Base-by-base conservation (phyloP, 768 basidiomycete genomes). In the Suillus plorans region DNA sequence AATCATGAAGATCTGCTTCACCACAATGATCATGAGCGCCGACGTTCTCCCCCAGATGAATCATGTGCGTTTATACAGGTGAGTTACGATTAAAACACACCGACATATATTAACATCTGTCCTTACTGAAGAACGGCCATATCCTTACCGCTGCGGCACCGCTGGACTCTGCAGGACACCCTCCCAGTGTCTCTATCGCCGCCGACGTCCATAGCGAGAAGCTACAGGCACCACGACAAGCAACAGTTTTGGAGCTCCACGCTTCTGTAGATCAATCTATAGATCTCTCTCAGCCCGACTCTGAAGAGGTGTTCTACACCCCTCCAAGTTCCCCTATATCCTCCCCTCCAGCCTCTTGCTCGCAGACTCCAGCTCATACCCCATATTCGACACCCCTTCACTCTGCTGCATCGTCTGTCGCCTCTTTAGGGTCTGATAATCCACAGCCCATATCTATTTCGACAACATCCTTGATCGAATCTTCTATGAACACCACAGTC, bases 221-320 rank as follows among this genome's bases (percentile, higher is more conserved):
- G 60, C 25, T 8, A 49, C 37, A 28, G 16, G 14, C 37, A 36
- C 49, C 39, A 37, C 39, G n/a, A 47, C 34, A 56, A n/a, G 53
- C 34, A 61, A 12, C 22, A 59, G 25, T 7, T 31, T 5, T 12
- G 28, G 25, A n/a, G 37, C 28, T 28, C 18, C 41, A 64, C 25
- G 5, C 52, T 58, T 62, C 22, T 62, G 62, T 13, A n/a, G 56
- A 58, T 62, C 50, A 53, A 57, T 41, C 36, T 31, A 14, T 14
- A 52, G 57, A 60, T 45, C 8, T 25, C 8, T 14, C 56, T n/a
- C 49, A 57, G 31, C 69, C 71, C 66, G 81, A 83, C 66, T 66
- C 71, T 18, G 81, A 80, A 65, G 75, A 77, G 42, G 77, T 82
- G 31, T 91, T 87, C 74, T 91, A 86, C 73, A 91, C 89, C 1